Evolutionary conservation across 768 basidiomycete species (phyloP), one percentile per base, ranked within the genome.

Genomic region (Mycena vulgaris): DNA sequence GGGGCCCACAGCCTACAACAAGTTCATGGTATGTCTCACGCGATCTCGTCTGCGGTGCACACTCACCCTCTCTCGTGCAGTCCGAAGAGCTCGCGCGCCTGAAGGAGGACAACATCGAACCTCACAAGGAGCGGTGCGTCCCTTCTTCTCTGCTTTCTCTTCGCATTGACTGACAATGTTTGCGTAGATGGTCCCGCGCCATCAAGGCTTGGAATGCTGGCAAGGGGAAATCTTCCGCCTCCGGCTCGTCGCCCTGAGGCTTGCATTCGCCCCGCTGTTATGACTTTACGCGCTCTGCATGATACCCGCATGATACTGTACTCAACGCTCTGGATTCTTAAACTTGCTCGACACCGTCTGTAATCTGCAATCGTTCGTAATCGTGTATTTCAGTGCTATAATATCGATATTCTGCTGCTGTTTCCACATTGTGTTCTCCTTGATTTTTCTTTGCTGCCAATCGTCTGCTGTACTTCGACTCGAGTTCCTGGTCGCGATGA

Each of bases 1-100:
- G 84, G 85, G 92, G 79, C 83, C 93, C 53, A 90, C 90, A 39
- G 86, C 88, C 17, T 95, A 92, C 82, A 95, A 95, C 79, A 92
- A 91, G 79, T 95, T 92, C 79, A 87, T 89, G 86, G 87, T 86
- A 69, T 64, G 82, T 39, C 37, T 49, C 30, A n/a, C 19, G n/a
- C 27, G 13, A 68, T 39, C 33, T 53, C 53, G 19, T 25, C 21
- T 16, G 57, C 30, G 49, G 48, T 25, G 60, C 45, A 25, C 35
- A 25, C 53, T 47, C 4, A 58, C 51, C 6, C 2, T 35, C 59
- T 53, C 11, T 21, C 14, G 49, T 58, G 1, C 40, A 66, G 64
- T 39, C 39, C 1, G 33, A 14, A 5, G 59, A 71, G 23, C 23
- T 62, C 1, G 35, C 42, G 17, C 42, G 53, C 3, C 49, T 67